Conservation (phyloP, 2,329 filamentous ascomycete species). For the Rutstroemia sp. region DNA sequence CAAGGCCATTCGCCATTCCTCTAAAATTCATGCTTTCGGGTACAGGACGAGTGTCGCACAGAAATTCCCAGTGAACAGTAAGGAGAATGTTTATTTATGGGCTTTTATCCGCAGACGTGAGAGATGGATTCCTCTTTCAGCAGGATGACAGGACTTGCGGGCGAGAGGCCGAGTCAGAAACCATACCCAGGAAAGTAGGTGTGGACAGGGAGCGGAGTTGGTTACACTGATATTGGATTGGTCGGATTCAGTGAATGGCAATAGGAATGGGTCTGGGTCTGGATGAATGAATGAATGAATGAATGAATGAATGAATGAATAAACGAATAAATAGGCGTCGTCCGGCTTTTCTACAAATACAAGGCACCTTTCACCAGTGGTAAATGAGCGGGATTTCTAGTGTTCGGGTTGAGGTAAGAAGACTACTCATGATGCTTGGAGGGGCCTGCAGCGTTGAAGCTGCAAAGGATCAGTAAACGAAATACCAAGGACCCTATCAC, state of each 20-base stretch:
- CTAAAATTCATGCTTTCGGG: too few relatives aligned
- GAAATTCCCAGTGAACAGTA: too few relatives aligned
- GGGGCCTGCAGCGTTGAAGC: background rate
- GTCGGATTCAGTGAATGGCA: background rate
- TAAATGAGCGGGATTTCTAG: background rate
- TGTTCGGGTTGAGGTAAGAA: background rate
- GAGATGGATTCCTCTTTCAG: background rate
- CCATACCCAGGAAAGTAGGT: background rate
- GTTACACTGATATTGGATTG: constrained; percentile 4
- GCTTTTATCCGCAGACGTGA: too few relatives aligned
- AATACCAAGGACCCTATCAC: too few relatives aligned
- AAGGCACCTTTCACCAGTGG: background rate
- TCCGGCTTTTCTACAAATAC: too few relatives aligned
- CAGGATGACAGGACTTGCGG: constrained; percentile 4
- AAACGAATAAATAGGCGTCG: background rate
- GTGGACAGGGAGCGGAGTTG: background rate
- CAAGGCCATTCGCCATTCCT: too few relatives aligned
- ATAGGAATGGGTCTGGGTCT: background rate
- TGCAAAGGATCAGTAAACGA: background rate
- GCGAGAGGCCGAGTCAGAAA: background rate
- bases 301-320: background rate
- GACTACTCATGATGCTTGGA: background rate
- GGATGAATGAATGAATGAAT: background rate
- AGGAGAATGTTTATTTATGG: too few relatives aligned
- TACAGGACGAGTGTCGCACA: too few relatives aligned